These are phyloP conservation scores for Linum trigynum DNA, from an alignment of 345 rosid genomes.

Conservation along the genomic window DNA sequence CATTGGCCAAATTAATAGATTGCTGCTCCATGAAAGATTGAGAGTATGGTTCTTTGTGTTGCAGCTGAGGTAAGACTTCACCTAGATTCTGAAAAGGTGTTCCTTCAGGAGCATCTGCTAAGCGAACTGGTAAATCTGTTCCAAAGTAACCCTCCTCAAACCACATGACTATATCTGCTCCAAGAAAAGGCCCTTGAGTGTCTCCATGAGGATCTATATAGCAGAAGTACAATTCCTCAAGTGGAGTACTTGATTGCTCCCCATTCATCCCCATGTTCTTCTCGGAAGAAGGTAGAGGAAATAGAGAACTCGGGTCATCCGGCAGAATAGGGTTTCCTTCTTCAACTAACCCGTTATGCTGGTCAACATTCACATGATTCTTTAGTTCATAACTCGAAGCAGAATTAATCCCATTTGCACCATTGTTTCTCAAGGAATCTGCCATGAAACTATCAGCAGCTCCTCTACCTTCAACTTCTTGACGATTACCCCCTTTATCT, in stretches of 20 bases:
- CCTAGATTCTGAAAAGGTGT: slow-evolving; percentile 63
- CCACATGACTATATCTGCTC: slow-evolving; percentile 74
- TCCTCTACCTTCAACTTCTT: slow-evolving; percentile 17
- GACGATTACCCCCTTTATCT: slow-evolving; percentile 17
- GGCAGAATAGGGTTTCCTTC: slow-evolving; percentile 24
- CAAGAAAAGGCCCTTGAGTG: slow-evolving; percentile 76
- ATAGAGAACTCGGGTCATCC: slow-evolving; percentile 39
- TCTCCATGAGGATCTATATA: slow-evolving; percentile 86
- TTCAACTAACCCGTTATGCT: not conserved
- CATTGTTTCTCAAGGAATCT: not conserved
- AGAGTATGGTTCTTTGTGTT: slow-evolving; percentile 16
- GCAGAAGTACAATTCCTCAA: slow-evolving; percentile 57
- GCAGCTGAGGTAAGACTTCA: slow-evolving; percentile 56
- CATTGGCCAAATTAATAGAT: slow-evolving; percentile 24
- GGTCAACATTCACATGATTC: not conserved
- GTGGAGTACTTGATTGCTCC: slow-evolving; percentile 13
- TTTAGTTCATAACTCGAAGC: not conserved
- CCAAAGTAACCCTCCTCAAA: slow-evolving; percentile 91
- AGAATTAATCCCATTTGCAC: slow-evolving; percentile 13
- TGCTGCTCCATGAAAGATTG: slow-evolving; percentile 26
- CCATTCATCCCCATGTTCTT: slow-evolving; percentile 15
- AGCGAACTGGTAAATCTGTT: slow-evolving; percentile 63
- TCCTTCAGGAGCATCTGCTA: slow-evolving; percentile 66
- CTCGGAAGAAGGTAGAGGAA: slow-evolving; percentile 29
- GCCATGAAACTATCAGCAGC: slow-evolving; percentile 1